These are phyloP conservation scores for Agrostemma githago DNA, from an alignment of 148 eudicot species.

Conservation along the genomic window DNA sequence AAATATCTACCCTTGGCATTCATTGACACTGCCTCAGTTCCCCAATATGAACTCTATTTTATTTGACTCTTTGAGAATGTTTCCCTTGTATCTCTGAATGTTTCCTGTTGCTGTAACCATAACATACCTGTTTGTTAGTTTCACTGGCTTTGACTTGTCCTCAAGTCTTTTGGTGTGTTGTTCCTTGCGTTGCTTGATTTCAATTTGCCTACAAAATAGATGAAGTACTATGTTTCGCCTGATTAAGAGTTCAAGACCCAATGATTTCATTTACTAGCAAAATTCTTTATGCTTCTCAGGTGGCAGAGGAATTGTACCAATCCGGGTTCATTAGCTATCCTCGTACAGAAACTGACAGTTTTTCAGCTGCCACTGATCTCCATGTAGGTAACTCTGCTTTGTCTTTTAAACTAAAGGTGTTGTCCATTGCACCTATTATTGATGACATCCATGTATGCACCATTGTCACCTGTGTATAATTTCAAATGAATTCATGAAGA, in stretches of 20 bases:
- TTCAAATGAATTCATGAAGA: neutral
- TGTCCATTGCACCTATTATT: constrained; percentile 4
- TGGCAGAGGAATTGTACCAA: constrained; percentile 96
- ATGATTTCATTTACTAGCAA: constrained; percentile 6
- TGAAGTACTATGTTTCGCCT: neutral
- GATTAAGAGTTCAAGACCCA: neutral
- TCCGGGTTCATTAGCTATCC: constrained; percentile 98
- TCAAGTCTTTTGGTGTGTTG: neutral
- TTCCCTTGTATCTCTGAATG: too few relatives aligned
- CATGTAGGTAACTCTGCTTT: constrained; percentile 49
- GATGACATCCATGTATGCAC: neutral
- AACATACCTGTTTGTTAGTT: neutral
- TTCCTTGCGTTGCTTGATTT: neutral
- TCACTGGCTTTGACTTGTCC: neutral
- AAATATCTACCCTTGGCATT: neutral
- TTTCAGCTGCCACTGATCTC: constrained; percentile 70
- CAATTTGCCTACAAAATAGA: neutral
- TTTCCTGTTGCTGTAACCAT: neutral
- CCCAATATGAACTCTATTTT: neutral
- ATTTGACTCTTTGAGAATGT: neutral
- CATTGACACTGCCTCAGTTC: neutral
- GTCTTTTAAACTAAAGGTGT: neutral
- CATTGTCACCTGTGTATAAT: neutral
- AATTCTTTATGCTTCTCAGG: constrained; percentile 34
- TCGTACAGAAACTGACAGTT: constrained; percentile 92